Evolutionary conservation across 805 yeast species (phyloP), one percentile per base, ranked within the genome.

Genomic region (Candida mattraensis): DNA sequence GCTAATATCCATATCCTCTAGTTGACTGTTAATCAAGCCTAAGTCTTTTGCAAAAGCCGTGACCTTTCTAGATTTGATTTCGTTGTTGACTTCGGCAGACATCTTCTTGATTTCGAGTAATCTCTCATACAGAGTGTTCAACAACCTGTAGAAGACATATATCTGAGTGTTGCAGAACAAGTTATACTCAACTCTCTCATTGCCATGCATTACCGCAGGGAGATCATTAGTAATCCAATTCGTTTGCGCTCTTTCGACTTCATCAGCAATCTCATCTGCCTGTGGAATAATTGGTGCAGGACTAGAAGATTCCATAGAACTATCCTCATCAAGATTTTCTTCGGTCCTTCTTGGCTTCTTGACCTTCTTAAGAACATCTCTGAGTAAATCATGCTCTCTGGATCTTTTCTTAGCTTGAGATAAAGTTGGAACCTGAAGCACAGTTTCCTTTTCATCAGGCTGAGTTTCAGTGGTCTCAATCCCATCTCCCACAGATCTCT

Each of bases 21-120:
- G 69, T 54, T 86, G 93, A 44, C 80, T 81, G 30, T 89, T 84
- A 31, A 87, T 67, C 45, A 93, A 70, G 40, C 86, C 87, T 53
- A 93, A 71, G 51, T 89, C 97, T 47, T 77, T 77, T 3, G 98
- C 97, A 67, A 88, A 93, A 42, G 78, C 76, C 2, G 83, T 84
- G 17, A 67, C 68, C 29, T 72, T 74, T 40, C 89, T 69, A 16
- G 74, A 64, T 25, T 72, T 74, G 34, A 91, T 72, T 38, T 91
- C 96, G 26, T 70, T 66, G n/a, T 83, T 70, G 4, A 85, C 94
- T n/a, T 64, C 75, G 3, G 69, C 74, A 53, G 86, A 81, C 64
- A 85, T 66, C 11, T 63, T 60, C 64, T 91, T 91, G 35, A 89
- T 78, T 53, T 88, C 96, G 16, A 66, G 63, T 39, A 93, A 67